Evolutionary conservation across 495 filamentous ascomycete genomes (phyloP).

Genomic region (Xylaria castorea): DNA sequence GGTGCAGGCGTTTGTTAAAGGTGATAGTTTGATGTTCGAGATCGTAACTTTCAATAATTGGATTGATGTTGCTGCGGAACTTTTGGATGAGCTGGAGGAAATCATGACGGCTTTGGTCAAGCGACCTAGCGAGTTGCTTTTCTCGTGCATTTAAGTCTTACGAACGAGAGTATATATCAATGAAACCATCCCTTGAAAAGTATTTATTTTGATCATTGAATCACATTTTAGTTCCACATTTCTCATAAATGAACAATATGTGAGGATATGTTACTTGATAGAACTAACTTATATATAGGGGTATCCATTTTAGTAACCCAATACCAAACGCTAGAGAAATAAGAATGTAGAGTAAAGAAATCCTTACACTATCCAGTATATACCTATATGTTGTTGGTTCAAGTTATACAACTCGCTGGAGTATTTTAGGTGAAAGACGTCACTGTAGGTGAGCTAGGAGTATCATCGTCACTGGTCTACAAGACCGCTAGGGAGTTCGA

Average conservation of each 20-base stretch:
- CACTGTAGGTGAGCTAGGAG: not conserved
- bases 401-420: not conserved
- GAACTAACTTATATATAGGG: not conserved
- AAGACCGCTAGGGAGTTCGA: not conserved
- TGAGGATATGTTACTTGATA: not conserved
- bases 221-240: not conserved
- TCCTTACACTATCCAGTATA: not conserved
- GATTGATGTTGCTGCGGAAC: slow-evolving; percentile 43
- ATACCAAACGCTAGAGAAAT: not conserved
- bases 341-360: not conserved
- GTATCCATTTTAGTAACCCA: not conserved
- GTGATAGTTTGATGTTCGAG: slow-evolving; percentile 49
- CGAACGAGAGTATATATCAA: not conserved
- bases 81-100: slow-evolving; percentile 45
- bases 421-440: not conserved
- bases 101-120: slow-evolving; percentile 40
- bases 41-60: slow-evolving; percentile 53
- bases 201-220: not conserved
- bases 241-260: not conserved
- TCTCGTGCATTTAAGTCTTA: not conserved
- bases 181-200: not conserved
- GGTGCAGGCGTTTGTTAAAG: slow-evolving; percentile 51
- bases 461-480: not conserved
- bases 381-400: not conserved
- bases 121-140: slow-evolving; percentile 35